Evolutionary conservation across 306 rosid species (phyloP), one percentile per base, ranked within the genome.

Genomic region (Rosa lucieae): DNA sequence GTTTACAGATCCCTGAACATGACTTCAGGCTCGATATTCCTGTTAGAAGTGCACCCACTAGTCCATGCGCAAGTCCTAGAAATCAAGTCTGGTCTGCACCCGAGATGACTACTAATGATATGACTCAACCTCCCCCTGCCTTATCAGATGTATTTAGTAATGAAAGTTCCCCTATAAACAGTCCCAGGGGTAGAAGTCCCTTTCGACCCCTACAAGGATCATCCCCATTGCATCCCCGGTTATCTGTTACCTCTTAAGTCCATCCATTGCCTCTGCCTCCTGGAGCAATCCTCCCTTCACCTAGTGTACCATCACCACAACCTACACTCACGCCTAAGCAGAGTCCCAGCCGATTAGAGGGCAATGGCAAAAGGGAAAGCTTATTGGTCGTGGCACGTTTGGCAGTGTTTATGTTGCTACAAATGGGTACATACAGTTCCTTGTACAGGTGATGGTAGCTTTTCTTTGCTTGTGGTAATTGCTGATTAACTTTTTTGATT

Each of bases 261-360:
- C 98, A 96, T 70, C 99, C 97, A 11, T 84, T 96, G 79, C 99
- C 99, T 77, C 87, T 91, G 85, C 99, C 99, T 78, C 99, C 99
- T 26, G 94, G 89, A 73, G 83, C 89, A 21, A 73, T 82, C 76
- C 63, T 81, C 5, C 89, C 86, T 77, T 84, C 93, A 17, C 87
- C 90, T 0, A 42, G 48, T 40, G 47, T 32, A 66, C 58, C 26
- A 47, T 67, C 66, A 67, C 56, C 82, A 73, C 59, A 46, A 3
- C 47, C 79, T 46, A 8, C 37, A 76, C 65, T 80, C 20, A 76
- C 70, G 46, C 48, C 84, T 23, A 92, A 84, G 82, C 65, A 6
- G 99, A 93, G 72, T 58, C 88, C 14, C 42, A 82, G 79, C 83
- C 92, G 6, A 85, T 90, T 88, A 89, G 90, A 81, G 80, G 86